These are phyloP conservation scores for Saxophila tyrrhenica DNA, from an alignment of 495 filamentous ascomycete genomes.

Conservation along the genomic window DNA sequence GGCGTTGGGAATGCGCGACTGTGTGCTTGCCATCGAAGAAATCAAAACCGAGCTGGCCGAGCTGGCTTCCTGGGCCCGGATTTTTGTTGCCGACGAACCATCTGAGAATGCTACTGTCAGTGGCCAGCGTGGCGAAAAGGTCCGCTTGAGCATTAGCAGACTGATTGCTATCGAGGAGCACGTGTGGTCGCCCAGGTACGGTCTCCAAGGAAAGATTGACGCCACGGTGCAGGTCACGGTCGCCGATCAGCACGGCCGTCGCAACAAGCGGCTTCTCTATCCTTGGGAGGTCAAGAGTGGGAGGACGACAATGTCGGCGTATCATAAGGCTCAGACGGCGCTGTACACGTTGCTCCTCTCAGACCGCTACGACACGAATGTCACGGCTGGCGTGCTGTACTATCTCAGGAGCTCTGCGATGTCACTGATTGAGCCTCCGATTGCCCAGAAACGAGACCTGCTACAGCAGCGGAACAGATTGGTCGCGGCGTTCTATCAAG, in stretches of 20 bases:
- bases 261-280: conserved; percentile 54
- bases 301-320: conserved; percentile 56
- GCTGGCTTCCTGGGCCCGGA: conserved; percentile 67
- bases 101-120: conserved; percentile 56
- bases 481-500: conserved; percentile 52
- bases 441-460: conserved; percentile 85
- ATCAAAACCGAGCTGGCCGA: conserved; percentile 67
- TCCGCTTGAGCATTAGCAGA: conserved; percentile 78
- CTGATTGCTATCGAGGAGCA: conserved; percentile 95
- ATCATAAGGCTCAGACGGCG: conserved; percentile 85
- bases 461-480: conserved; percentile 90
- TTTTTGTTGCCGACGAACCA: conserved; percentile 66
- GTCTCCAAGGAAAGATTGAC: conserved; percentile 94
- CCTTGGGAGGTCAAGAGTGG: conserved; percentile 95
- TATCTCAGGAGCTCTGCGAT: conserved; percentile 86
- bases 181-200: conserved; percentile 94
- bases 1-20: conserved; percentile 53
- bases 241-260: conserved; percentile 46
- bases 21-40: conserved; percentile 61
- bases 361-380: conserved; percentile 87
- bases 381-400: conserved; percentile 80
- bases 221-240: conserved; percentile 91
- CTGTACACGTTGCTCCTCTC: conserved; percentile 88
- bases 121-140: conserved; percentile 59
- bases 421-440: conserved; percentile 67